Evolutionary conservation across 2,329 filamentous ascomycete species (phyloP).

Genomic region (Colletotrichum sp.): DNA sequence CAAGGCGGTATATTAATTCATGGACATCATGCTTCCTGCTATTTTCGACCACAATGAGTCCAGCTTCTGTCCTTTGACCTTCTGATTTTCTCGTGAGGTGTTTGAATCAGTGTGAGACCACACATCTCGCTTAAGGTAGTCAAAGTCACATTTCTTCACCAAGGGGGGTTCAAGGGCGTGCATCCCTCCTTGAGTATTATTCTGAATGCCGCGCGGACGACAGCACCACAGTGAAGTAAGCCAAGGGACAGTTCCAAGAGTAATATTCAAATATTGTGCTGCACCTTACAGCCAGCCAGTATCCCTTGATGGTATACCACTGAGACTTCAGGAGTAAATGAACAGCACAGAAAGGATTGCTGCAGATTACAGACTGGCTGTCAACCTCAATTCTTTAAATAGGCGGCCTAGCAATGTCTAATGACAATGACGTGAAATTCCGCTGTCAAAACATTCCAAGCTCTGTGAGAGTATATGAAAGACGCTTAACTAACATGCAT

Average conservation of each 20-base stretch:
- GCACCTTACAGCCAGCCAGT: too few species aligned
- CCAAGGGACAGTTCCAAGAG: neutral
- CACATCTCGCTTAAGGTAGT: too few species aligned
- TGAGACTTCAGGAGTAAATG: neutral
- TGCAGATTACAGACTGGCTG: neutral
- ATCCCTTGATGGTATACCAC: neutral
- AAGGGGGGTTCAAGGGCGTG: too few species aligned
- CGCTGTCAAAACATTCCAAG: neutral
- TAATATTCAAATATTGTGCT: neutral
- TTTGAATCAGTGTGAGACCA: too few species aligned
- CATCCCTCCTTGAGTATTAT: neutral
- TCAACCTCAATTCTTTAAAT: neutral
- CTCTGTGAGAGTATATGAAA: neutral
- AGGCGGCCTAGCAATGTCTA: too few species aligned
- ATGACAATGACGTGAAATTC: accelerated
- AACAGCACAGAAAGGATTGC: accelerated
- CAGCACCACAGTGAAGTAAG: neutral
- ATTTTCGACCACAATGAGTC: neutral
- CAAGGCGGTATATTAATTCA: neutral
- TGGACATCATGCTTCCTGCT: neutral
- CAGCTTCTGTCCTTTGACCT: too few species aligned
- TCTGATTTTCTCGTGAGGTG: too few species aligned
- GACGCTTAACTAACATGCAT: neutral
- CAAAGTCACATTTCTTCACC: too few species aligned
- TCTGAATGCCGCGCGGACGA: neutral